Evolutionary conservation across 208 protist genomes (phyloP), one percentile per base, ranked within the genome.

Genomic region (Crithidia expoeki): DNA sequence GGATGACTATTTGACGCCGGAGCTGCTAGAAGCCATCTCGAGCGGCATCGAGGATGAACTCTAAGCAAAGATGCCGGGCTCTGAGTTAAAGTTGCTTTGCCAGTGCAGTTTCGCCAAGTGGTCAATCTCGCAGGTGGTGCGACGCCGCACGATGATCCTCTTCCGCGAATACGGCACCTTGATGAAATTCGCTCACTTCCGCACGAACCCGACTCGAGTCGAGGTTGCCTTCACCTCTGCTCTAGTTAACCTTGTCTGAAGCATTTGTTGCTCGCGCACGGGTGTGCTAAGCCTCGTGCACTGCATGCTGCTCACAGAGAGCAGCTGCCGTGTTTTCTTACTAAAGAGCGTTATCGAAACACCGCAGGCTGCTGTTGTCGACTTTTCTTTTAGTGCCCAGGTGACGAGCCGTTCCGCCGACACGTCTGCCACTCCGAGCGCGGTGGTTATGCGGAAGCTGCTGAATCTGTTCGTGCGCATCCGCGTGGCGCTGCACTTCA

Each of bases 191-290:
- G 55, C 79, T 0, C 55, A 68, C 30, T 79, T 76, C 0, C 74
- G 76, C 1, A 16, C 38, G 32, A 65, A 71, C 42, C 66, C 80
- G 17, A 74, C 58, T 11, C 50, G 61, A 11, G 67, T 51, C 12
- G 72, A 85, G 66, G 66, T 88, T 21, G 55, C 67, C 27, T 94
- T 94, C 73, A 89, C 67, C 30, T 78, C 84, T 0, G 76, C 81
- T 2, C 77, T 94, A 33, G 79, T 92, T 62, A 85, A 91, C 69
- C 64, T 94, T 16, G 64, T 94, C 23, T 94, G 89, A 67, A 83
- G 81, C 63, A 80, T 92, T 25, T 92, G 89, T 68, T 79, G 81
- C 61, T 70, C 74, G 2, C 49, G 74, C 44, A 78, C 80, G 36
- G 86, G 79, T 64, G 85, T 89, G 47, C 63, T 91, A 42, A 84